Base-by-base conservation (phyloP, 371 early-diverging fungal genomes). In the Actinomortierella ambigua region DNA sequence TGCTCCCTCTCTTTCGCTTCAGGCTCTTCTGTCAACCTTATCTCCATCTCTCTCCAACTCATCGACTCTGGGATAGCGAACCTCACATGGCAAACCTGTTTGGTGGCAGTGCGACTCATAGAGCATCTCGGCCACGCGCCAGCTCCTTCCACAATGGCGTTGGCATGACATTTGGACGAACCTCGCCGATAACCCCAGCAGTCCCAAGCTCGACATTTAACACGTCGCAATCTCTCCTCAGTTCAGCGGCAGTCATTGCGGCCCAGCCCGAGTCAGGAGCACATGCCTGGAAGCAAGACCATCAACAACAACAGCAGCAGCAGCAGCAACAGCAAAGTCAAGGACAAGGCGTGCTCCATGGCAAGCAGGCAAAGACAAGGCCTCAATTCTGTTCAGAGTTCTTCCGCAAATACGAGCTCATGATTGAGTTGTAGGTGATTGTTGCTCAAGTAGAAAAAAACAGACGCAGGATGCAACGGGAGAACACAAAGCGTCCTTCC, bases 401-500 rank as follows among this genome's bases (percentile, higher is more conserved):
- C 57, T 73, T 73, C 54, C 63, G 75, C n/a, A 59, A 67, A 67
- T 84, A 84, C 60, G 85, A 87, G 51, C 76, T 87, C 20, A 80
- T 85, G 81, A 85, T 82, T 51, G 85, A 87, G 67, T 85, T 84
- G 83, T 82, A 77, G 27, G 63, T 50, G 34, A 34, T 11, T 34
- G 7, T 34, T 34, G 34, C 11, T 4, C 4, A 11, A 34, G 34
- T 34, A 11, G 11, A 11, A 34, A 11, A 34, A 11, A 34, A 6
- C 7, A 34, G 11, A 34, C 4, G 34, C 34, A 34, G n/a, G n/a
- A n/a, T n/a, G n/a, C n/a, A n/a, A n/a, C n/a, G n/a, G n/a, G n/a
- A n/a, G n/a, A n/a, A 9, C n/a, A 49, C n/a, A 49, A 11, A 47
- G 20, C 14, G 13, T 22, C 17, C n/a, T 53, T 53, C 3, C 18